Percentiles rank a stretch among this genome's conserved stretches.
Evolutionary conservation across 805 yeast genomes (phyloP).

Genomic region (Ogataea nonfermentans): DNA sequence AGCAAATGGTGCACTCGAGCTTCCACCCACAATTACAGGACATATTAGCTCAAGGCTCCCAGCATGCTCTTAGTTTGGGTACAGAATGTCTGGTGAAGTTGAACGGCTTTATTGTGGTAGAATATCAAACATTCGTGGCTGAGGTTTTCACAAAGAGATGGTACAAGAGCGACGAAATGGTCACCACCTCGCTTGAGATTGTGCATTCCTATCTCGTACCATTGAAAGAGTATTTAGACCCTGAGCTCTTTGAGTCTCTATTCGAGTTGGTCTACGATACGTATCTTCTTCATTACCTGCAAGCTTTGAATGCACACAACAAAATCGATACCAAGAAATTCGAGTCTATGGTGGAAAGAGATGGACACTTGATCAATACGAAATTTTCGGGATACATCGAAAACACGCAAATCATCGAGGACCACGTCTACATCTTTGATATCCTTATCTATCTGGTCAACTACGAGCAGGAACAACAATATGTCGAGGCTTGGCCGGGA

Average conservation of each 20-base stretch:
- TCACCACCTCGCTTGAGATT: constrained; percentile 26
- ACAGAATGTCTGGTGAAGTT: constrained; percentile 28
- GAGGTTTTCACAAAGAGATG: constrained; percentile 30
- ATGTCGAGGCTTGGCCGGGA: constrained; percentile 40
- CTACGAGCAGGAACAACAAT: constrained; percentile 43
- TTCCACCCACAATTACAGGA: constrained; percentile 26
- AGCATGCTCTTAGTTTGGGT: constrained; percentile 25
- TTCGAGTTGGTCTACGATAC: constrained; percentile 36
- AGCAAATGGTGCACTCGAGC: constrained; percentile 22
- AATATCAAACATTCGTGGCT: constrained; percentile 24
- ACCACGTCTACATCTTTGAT: constrained; percentile 58
- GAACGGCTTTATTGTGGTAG: constrained; percentile 26
- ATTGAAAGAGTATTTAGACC: constrained; percentile 29
- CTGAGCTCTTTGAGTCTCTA: constrained; percentile 31
- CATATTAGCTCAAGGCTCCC: constrained; percentile 19
- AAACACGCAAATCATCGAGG: constrained; percentile 37
- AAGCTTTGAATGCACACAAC: constrained; percentile 22
- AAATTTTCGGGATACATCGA: constrained; percentile 44
- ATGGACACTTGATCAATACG: constrained; percentile 54
- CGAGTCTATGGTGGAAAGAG: constrained; percentile 54
- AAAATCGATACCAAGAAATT: constrained; percentile 32
- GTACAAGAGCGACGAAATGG: constrained; percentile 30
- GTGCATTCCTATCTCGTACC: constrained; percentile 30
- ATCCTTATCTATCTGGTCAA: constrained; percentile 55
- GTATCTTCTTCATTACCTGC: constrained; percentile 38